Evolutionary conservation across 306 rosid species (phyloP).

Genomic region (Oemleria cerasiformis): DNA sequence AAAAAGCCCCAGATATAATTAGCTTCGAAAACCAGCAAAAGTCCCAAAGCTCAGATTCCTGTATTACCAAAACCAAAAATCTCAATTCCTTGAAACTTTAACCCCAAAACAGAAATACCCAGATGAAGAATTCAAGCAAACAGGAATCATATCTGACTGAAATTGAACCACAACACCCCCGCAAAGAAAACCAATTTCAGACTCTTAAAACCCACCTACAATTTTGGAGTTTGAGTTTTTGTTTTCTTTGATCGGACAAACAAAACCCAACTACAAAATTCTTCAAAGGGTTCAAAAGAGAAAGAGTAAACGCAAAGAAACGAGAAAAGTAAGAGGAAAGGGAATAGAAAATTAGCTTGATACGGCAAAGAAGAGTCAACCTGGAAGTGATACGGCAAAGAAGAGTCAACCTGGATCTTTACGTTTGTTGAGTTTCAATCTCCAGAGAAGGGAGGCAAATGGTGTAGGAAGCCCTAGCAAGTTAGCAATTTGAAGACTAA

Average conservation of each 20-base stretch:
- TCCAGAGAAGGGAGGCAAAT: neutral
- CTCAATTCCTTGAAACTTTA: slow-evolving; percentile 16
- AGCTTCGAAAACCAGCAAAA: slow-evolving; percentile 20
- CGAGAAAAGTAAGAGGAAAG: neutral
- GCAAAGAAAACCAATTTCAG: neutral
- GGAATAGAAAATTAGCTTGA: slow-evolving; percentile 34
- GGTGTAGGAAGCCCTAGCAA: neutral
- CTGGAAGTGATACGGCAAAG: slow-evolving; percentile 18
- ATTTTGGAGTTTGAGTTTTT: too few relatives aligned
- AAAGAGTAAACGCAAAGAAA: slow-evolving; percentile 12
- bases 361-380: slow-evolving; percentile 24
- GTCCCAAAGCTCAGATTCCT: slow-evolving; percentile 7
- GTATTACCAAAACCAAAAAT: neutral
- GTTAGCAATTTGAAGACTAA: neutral
- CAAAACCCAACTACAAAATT: neutral
- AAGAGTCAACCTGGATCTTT: slow-evolving; percentile 25
- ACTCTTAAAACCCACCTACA: neutral
- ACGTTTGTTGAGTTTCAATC: neutral
- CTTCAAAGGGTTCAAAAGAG: neutral
- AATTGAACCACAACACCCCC: neutral
- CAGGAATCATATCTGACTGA: neutral
- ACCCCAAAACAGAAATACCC: slow-evolving; percentile 1
- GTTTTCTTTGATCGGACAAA: too few relatives aligned
- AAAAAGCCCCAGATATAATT: slow-evolving; percentile 14
- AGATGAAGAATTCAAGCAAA: neutral